Conservation (phyloP, 1,284 basidiomycete genomes). For the Chondrostereum purpureum region DNA sequence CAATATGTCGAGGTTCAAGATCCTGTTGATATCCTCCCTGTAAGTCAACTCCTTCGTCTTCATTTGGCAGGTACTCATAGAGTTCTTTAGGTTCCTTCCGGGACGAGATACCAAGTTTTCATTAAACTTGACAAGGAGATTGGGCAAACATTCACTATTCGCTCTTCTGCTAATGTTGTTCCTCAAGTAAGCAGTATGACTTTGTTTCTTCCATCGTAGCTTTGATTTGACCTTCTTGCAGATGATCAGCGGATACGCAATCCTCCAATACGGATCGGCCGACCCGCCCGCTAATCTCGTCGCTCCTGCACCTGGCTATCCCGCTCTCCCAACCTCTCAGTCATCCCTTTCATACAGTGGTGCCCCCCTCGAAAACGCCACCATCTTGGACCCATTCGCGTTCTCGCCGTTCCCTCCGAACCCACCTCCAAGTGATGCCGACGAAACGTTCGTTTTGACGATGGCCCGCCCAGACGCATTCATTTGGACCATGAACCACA, state of each 20-base stretch:
- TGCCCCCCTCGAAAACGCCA: background rate
- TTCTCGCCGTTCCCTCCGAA: slow-evolving; percentile 4
- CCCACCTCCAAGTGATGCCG: slow-evolving; percentile 1
- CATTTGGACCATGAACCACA: slow-evolving; percentile 8
- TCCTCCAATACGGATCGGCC: slow-evolving; percentile 7
- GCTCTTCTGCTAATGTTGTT: slow-evolving; percentile 6
- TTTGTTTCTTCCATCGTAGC: background rate
- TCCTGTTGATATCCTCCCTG: slow-evolving; percentile 7
- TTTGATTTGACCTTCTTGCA: slow-evolving; percentile 1
- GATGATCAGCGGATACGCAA: slow-evolving; percentile 6
- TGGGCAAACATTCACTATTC: slow-evolving; percentile 9
- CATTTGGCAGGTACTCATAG: background rate
- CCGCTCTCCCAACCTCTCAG: slow-evolving; percentile 2
- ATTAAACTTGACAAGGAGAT: slow-evolving; percentile 9
- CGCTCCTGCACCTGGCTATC: slow-evolving; percentile 3
- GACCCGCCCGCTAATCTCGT: background rate
- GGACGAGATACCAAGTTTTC: slow-evolving; percentile 4
- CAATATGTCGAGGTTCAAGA: slow-evolving; percentile 6
- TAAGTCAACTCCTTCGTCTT: too few species aligned
- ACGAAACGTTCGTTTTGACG: slow-evolving; percentile 4
- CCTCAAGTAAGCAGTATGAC: slow-evolving; percentile 3
- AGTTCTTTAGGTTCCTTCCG: slow-evolving; percentile 7
- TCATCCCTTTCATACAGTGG: slow-evolving; percentile 6
- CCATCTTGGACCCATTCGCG: background rate
- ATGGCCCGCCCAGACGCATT: slow-evolving; percentile 9